Evolutionary conservation across 257 asterid species (phyloP).

Genomic region (Nicotiana benthamiana): DNA sequence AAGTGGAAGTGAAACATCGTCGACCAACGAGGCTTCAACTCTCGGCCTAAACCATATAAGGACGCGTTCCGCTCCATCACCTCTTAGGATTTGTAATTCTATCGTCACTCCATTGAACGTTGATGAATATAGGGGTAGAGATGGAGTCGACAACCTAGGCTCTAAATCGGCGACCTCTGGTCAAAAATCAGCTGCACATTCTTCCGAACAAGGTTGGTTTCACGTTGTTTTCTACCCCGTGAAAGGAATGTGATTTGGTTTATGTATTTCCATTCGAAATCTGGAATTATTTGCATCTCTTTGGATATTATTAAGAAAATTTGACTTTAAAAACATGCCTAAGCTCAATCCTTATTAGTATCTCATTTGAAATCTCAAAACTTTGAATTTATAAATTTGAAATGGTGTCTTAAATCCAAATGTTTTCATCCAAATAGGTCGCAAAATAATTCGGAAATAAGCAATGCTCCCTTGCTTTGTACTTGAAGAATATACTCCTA

Average conservation of each 20-base stretch:
- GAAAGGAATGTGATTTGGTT: background rate
- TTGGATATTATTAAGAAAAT: background rate
- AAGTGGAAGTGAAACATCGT: conserved; percentile 13
- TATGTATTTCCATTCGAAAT: background rate
- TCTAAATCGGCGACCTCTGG: conserved; percentile 10
- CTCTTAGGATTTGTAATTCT: conserved; percentile 29
- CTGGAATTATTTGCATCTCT: background rate
- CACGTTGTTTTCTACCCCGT: background rate
- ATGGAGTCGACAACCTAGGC: conserved; percentile 19
- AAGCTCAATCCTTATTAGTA: background rate
- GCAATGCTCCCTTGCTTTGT: background rate
- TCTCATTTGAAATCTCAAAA: background rate
- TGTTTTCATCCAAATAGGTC: background rate
- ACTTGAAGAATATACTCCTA: background rate
- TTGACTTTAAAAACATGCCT: background rate
- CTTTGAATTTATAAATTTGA: background rate
- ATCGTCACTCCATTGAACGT: conserved; percentile 16
- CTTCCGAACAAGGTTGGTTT: conserved; percentile 41
- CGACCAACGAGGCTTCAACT: conserved; percentile 40
- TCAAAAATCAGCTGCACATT: conserved; percentile 26
- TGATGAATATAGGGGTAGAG: conserved; percentile 14
- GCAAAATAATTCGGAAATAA: background rate
- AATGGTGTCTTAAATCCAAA: background rate
- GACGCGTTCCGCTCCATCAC: conserved; percentile 58
- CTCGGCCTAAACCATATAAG: conserved; percentile 69